Conservation (phyloP, 192 early-diverging fungal genomes). For the Gaertneriomyces sp. region DNA sequence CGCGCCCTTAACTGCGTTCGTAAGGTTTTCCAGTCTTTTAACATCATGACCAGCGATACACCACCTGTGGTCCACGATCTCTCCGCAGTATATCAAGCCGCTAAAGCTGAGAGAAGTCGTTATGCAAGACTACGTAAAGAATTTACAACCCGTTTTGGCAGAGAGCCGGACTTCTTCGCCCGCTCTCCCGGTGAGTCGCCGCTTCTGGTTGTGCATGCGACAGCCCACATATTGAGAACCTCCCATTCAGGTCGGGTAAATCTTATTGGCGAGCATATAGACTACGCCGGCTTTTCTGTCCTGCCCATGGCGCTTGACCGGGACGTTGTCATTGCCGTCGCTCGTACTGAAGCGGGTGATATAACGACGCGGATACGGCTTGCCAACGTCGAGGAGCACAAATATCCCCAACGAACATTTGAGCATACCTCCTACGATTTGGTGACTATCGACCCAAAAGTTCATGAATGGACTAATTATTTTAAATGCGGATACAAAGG, state of each 20-base stretch:
- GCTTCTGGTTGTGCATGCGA: too few species aligned
- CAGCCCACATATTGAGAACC: too few species aligned
- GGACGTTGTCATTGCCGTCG: constrained; percentile 57
- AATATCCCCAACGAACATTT: constrained; percentile 53
- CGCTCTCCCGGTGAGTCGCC: constrained; percentile 62
- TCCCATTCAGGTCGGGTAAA: constrained; percentile 69
- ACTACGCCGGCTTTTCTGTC: constrained; percentile 91
- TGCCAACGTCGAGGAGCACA: constrained; percentile 21
- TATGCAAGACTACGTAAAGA: constrained; percentile 14
- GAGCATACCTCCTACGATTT: constrained; percentile 44
- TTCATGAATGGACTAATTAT: constrained; percentile 86
- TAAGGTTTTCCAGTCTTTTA: too few species aligned
- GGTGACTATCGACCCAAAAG: constrained; percentile 66
- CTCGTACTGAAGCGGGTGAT: background rate
- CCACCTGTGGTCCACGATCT: too few species aligned
- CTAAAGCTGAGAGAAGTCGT: constrained; percentile 6
- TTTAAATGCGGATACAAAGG: constrained; percentile 89
- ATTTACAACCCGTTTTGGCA: constrained; percentile 36
- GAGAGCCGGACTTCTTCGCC: constrained; percentile 72
- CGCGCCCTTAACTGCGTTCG: too few species aligned
- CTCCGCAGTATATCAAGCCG: too few species aligned
- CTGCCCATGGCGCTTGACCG: constrained; percentile 93
- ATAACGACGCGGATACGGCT: background rate
- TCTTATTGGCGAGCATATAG: constrained; percentile 96
- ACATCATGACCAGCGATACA: too few species aligned